Evolutionary conservation across 129 eudicot genomes (phyloP), one percentile per base, ranked within the genome.

Genomic region (Chrysanthemum makinoi): DNA sequence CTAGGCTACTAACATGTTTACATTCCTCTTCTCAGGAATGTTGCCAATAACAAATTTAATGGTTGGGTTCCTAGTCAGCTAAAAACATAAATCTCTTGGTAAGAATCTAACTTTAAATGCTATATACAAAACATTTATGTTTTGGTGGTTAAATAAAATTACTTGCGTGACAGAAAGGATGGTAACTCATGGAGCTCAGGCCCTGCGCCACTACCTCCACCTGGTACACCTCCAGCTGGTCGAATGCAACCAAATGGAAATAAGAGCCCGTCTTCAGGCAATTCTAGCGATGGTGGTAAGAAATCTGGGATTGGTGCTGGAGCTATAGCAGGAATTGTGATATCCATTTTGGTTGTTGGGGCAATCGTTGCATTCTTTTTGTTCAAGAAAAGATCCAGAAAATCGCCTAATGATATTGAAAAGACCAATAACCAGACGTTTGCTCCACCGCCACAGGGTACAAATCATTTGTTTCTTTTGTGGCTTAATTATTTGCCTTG

Each of bases 191-290:
- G 95, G 89, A 87, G 73, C 85, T 85, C 93, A 3, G 99, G 97
- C 18, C 62, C 84, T 58, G 97, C 96, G 30, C 99, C 99, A 54
- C 97, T 97, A 53, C 87, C 99, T 66, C 99, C 99, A 69, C 97
- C 99, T n/a, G 99, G 99, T 72, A 73, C 97, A 10, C 96, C 92
- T 35, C 83, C 95, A 62, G 82, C 82, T 52, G 72, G 64, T 61
- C 72, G 78, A 58, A 80, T 76, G 20, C n/a, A n/a, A n/a, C 72
- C 91, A 10, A 83, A 65, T 26, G 82, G 83, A 28, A 65, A 75
- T 52, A 73, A 62, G 51, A 77, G 72, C 65, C 78, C 90, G 17
- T 63, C 87, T 3, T 53, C 79, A 44, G 81, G 77, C n/a, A 53
- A 53, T 24, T 57, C 66, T 47, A 26, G 63, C 54, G 77, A 83